Evolutionary conservation across 2,329 filamentous ascomycete genomes (phyloP).

Genomic region (Aureobasidium sp.): DNA sequence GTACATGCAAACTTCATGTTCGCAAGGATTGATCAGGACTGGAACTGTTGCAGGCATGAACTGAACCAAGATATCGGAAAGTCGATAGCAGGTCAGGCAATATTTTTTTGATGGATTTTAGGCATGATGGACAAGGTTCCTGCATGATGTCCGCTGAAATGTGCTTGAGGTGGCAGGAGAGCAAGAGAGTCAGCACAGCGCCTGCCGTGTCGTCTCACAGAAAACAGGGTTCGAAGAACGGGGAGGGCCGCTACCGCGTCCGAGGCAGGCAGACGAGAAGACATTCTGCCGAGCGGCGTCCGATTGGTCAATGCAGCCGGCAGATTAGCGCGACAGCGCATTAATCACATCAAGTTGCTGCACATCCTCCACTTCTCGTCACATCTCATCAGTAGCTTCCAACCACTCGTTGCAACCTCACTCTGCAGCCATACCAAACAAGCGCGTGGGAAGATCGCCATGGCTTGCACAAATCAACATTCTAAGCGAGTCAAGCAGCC

Average conservation of each 20-base stretch:
- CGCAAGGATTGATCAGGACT: not conserved
- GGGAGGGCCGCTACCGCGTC: conserved; percentile 1
- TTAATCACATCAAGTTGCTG: conserved; percentile 11
- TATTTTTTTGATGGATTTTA: not conserved
- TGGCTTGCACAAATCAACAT: not conserved
- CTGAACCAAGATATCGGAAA: not conserved
- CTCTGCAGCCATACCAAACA: not conserved
- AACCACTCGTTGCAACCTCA: conserved; percentile 1
- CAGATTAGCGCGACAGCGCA: conserved; percentile 1
- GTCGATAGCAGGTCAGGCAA: not conserved
- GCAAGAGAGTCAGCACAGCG: not conserved
- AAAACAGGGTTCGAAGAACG: not conserved
- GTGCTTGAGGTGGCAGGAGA: not conserved
- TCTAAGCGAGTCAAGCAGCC: not conserved
- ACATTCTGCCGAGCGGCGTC: not conserved
- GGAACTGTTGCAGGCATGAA: not conserved
- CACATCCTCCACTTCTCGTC: conserved; percentile 1
- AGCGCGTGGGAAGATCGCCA: conserved; percentile 1
- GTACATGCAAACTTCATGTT: not conserved
- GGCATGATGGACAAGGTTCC: not conserved
- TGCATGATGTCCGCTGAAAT: not conserved
- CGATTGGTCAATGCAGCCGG: not conserved
- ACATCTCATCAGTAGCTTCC: not conserved
- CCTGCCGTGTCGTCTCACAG: conserved; percentile 3
- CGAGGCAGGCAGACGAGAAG: not conserved